Base-by-base conservation (phyloP, 192 early-diverging fungal genomes). In the Phycomyces nitens region DNA sequence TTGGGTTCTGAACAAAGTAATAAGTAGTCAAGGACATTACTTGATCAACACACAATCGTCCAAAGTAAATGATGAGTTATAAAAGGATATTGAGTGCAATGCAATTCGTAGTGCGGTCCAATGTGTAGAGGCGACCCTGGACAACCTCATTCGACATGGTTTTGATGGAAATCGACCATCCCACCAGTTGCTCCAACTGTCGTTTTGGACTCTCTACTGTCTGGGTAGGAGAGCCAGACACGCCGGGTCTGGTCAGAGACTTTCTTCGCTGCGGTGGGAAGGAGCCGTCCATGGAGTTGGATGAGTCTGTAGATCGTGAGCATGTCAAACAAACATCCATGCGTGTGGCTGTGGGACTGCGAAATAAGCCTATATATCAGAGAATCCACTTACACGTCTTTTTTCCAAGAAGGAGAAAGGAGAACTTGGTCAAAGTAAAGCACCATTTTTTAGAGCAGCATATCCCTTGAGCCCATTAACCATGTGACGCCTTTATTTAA, bases 1-100 rank as follows among this genome's bases (percentile, higher is more conserved):
- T 53, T 66, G 65, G 58, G 47, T 55, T 39, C 22, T 65, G 10
- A 52, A 44, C 56, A 56, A 39, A 41, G 62, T 56, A 21, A 62
- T 60, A 21, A 18, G 41, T 64, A n/a, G 12, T 27, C 41, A 20
- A 26, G 22, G 21, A 42, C 20, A 43, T 52, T 8, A 40, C 8
- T 38, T n/a, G n/a, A n/a, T n/a, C n/a, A n/a, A n/a, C n/a, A n/a
- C n/a, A n/a, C n/a, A n/a, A n/a, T n/a, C n/a, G n/a, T n/a, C n/a
- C n/a, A n/a, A n/a, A n/a, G 23, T 10, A 12, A 40, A 40, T 12
- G 5, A 44, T 40, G 24, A 22, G 47, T 20, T 20, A 29, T 9
- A 40, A 82, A 75, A 72, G 78, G 84, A 82, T 86, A 83, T 87
- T 77, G 73, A 87, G 76, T 55, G 79, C 85, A 71, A 87, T 54